These are phyloP conservation scores for Aspergillus sp. DNA, from an alignment of 2,329 filamentous ascomycete genomes.

Conservation along the genomic window DNA sequence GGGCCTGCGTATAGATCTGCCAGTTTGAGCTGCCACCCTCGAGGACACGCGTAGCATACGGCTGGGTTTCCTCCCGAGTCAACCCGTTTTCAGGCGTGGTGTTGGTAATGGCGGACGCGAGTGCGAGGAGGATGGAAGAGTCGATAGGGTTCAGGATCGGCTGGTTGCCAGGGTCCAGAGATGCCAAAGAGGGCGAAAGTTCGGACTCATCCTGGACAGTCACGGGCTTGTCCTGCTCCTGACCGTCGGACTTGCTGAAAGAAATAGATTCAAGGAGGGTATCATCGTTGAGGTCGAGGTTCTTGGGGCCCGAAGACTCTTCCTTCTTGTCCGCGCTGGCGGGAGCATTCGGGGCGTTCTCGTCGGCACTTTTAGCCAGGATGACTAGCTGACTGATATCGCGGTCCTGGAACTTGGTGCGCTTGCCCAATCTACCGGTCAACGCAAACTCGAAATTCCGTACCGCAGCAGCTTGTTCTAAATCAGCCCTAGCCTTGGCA, in stretches of 20 bases:
- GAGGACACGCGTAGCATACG: constrained; percentile 85
- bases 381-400: constrained; percentile 82
- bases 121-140: constrained; percentile 77
- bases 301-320: constrained; percentile 56
- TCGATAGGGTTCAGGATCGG: constrained; percentile 80
- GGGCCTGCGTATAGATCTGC: constrained; percentile 94
- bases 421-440: constrained; percentile 79
- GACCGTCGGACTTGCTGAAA: constrained; percentile 61
- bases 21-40: constrained; percentile 90
- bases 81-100: constrained; percentile 80
- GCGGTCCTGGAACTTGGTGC: constrained; percentile 45
- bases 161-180: constrained; percentile 74
- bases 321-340: constrained; percentile 22
- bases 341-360: constrained; percentile 17
- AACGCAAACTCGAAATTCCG: constrained; percentile 78
- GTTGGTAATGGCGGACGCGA: constrained; percentile 86
- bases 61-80: constrained; percentile 89
- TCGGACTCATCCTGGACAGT: constrained; percentile 43
- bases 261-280: constrained; percentile 85
- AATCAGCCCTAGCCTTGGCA: constrained; percentile 67
- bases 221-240: constrained; percentile 39
- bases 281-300: constrained; percentile 83
- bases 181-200: constrained; percentile 62
- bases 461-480: constrained; percentile 65
- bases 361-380: constrained; percentile 70